Base-by-base conservation (phyloP, 192 early-diverging fungal species). In the Pecoramyces ruminantium region DNA sequence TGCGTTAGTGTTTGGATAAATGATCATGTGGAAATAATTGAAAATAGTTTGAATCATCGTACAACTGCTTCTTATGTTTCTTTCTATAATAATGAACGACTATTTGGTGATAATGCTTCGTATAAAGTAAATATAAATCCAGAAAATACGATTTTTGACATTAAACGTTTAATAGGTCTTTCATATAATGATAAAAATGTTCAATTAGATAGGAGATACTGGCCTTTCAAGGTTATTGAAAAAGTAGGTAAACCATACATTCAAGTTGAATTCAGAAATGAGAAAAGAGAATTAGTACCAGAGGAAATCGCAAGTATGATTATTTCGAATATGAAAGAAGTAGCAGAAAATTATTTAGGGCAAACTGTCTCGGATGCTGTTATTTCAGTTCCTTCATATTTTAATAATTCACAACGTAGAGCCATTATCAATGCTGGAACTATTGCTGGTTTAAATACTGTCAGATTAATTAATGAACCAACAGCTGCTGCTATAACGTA, bases 381-480 rank as follows among this genome's bases (percentile, higher is more conserved):
- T 82, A 86, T 93, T 11, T 6, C 30, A 6, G 30, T 90, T 89
- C 34, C 81, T 28, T 93, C 94, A 81, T 95, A 96, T 88, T 95
- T 95, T 88, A 96, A 96, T 88, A 93, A 96, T 85, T 88, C 92
- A 80, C 94, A 96, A 89, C 93, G 94, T 88, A 92, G 93, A 82
- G 94, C 94, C 77, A 95, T 93, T 87, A 94, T 94, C 90, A 94
- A 96, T 86, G 95, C 95, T 79, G 94, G 95, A 86, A 83, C 82
- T 86, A 95, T 96, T 84, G 88, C 95, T 30, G 94, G 94, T 80
- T 87, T 96, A 77, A 91, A 94, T 78, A 91, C 95, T 79, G 89
- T 92, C 84, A 92, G 95, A 83, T 93, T 96, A 87, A 92, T 95
- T 86, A 96, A 95, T 92, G 95, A 95, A 86, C 94, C 95, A 81